Conservation (phyloP, 306 rosid genomes). For the Lathyrus aphaca region DNA sequence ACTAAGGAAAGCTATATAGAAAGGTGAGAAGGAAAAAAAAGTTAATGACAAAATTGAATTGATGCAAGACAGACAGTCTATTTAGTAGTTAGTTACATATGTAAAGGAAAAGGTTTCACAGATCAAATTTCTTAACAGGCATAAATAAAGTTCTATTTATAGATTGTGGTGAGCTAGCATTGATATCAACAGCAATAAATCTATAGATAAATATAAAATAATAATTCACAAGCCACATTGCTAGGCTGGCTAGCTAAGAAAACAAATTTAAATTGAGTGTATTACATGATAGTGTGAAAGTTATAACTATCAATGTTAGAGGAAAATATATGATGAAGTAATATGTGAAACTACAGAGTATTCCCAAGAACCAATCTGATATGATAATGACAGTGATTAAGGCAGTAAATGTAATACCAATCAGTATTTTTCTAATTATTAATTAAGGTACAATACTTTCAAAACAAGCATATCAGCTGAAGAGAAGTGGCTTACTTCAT, state of each 20-base stretch:
- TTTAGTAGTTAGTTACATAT: background rate
- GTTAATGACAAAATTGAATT: slow-evolving; percentile 10
- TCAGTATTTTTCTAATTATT: slow-evolving; percentile 29
- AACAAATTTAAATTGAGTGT: slow-evolving; percentile 15
- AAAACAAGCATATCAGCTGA: slow-evolving; percentile 34
- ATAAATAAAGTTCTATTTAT: slow-evolving; percentile 19
- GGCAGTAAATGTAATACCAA: slow-evolving; percentile 17
- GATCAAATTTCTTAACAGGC: slow-evolving; percentile 14
- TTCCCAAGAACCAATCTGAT: slow-evolving; percentile 8
- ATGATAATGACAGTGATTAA: slow-evolving; percentile 8
- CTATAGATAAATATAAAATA: background rate
- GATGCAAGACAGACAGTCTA: slow-evolving; percentile 12
- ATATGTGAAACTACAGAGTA: slow-evolving; percentile 12
- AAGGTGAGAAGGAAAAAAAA: slow-evolving; percentile 10
- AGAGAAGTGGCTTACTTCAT: slow-evolving; percentile 68
- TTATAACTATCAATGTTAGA: slow-evolving; percentile 2
- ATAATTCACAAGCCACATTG: slow-evolving; percentile 10
- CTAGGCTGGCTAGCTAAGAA: background rate
- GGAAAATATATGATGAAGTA: background rate
- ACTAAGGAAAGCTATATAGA: background rate
- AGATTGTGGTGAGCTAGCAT: slow-evolving; percentile 22
- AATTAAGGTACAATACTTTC: slow-evolving; percentile 24
- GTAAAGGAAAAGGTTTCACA: slow-evolving; percentile 23
- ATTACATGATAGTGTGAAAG: slow-evolving; percentile 7
- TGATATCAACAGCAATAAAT: slow-evolving; percentile 12